A percentile compares a stretch with the other conserved stretches of the same genome.
Conservation (phyloP, 1,284 basidiomycete species). For the Cryptococcus sp. region DNA sequence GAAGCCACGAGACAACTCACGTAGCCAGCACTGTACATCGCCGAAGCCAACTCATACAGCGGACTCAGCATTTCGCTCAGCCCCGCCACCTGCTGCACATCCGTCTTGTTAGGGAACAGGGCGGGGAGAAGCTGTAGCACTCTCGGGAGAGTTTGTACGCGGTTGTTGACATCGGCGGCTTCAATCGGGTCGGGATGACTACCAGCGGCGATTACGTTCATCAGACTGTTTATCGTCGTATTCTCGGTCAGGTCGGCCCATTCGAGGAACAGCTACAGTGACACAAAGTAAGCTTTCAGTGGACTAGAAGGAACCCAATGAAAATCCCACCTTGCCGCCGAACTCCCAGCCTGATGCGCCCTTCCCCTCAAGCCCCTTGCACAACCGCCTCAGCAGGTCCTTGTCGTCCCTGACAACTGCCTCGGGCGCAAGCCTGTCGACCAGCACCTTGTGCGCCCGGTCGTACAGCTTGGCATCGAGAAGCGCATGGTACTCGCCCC, state of each 20-base stretch:
- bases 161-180: conserved; percentile 57
- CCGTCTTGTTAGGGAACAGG: conserved; percentile 49
- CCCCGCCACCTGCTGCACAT: conserved; percentile 38
- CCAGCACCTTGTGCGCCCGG: conserved; percentile 75
- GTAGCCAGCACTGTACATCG: conserved; percentile 27
- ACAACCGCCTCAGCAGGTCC: conserved; percentile 67
- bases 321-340: conserved; percentile 74
- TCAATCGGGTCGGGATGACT: conserved; percentile 46
- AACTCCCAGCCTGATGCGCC: conserved; percentile 70
- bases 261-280: conserved; percentile 41
- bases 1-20: conserved; percentile 13
- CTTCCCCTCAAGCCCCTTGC: conserved; percentile 63
- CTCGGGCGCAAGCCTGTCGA: conserved; percentile 83
- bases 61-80: conserved; percentile 42
- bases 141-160: conserved; percentile 62
- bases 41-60: conserved; percentile 32
- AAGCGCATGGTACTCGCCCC: conserved; percentile 73
- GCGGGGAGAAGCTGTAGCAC: conserved; percentile 69
- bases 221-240: conserved; percentile 31
- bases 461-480: conserved; percentile 66
- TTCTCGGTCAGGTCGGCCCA: conserved; percentile 36
- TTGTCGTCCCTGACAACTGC: conserved; percentile 77
- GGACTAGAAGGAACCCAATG: too few species aligned
- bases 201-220: conserved; percentile 22
- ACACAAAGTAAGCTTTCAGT: neutral